Conservation (phyloP, 495 filamentous ascomycete genomes). For the Diplogelasinospora grovesii region DNA sequence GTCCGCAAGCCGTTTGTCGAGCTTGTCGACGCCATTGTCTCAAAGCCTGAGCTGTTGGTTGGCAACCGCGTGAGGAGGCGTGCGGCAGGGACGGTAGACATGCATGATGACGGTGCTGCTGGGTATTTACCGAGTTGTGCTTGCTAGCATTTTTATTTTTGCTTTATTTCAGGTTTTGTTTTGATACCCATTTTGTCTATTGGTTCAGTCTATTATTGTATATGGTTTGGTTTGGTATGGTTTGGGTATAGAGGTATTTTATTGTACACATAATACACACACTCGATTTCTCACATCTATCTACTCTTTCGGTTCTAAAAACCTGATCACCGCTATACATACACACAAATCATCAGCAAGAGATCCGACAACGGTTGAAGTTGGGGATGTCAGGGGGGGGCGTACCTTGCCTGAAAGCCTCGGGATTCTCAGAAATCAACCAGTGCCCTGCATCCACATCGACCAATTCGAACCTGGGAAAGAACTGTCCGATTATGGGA, state of each 20-base stretch:
- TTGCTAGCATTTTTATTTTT: constrained; percentile 13
- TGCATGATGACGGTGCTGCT: constrained; percentile 3
- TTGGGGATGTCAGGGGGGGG: too few relatives aligned
- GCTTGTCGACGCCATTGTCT: constrained; percentile 46
- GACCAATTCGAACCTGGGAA: constrained; percentile 69
- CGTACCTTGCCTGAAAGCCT: constrained; percentile 75
- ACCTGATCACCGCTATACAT: constrained; percentile 52
- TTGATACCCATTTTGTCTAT: constrained; percentile 7
- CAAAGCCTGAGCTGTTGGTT: constrained; percentile 35
- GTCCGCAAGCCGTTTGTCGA: constrained; percentile 49
- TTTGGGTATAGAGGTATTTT: constrained; percentile 1
- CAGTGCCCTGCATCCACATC: constrained; percentile 91
- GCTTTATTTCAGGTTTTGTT: constrained; percentile 1
- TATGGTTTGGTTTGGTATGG: not conserved
- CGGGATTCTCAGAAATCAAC: constrained; percentile 89
- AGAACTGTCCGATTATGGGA: constrained; percentile 82
- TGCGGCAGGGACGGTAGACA: constrained; percentile 9
- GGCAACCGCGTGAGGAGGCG: constrained; percentile 11
- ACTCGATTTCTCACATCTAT: not conserved
- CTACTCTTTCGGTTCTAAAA: constrained; percentile 53
- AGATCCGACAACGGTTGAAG: too few relatives aligned
- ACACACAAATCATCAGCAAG: too few relatives aligned
- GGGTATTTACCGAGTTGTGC: constrained; percentile 12
- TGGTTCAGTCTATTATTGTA: too few relatives aligned
- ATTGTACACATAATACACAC: constrained; percentile 1